Evolutionary conservation across 2,329 filamentous ascomycete species (phyloP), one percentile per base, ranked within the genome.

Genomic region (Davidsoniella eucalypti): DNA sequence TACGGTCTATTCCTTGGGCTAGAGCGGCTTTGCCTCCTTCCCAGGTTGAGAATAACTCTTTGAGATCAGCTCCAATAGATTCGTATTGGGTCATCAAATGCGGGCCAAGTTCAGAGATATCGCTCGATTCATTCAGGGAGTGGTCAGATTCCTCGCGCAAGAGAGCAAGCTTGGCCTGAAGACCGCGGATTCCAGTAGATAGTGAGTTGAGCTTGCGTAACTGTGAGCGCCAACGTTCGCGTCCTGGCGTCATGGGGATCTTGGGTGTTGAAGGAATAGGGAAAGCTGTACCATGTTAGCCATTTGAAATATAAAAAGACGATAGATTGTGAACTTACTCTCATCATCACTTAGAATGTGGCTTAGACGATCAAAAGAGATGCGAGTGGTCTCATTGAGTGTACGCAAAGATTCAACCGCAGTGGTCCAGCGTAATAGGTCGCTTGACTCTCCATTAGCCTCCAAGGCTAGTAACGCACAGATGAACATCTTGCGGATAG

Each of bases 161-260:
- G 6, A 98, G 72, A 54, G 93, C 87, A 68, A 98, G 79, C 64
- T 96, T 98, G 36, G 92, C 92, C 64, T 96, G 90, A 45, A 98
- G 72, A 9, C 86, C 85, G 25, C 88, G 81, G 54, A 96, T 94
- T 14, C 87, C 88, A 50, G 87, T 85, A 0, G 87, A 94, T 33
- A 98, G 72, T 1, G 84, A 84, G 59, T 85, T 87, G 40, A 98
- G 76, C 61, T 94, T 90, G 54, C 87, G 82, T 52, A 95, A 75
- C 62, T 94, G 90, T 50, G 83, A 81, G 51, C 88, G 82, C 70
- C 90, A 81, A 54, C 86, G 79, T 60, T 95, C 87, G 49, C 82
- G 81, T n/a, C 76, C 76, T 2, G 87, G 84, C 2, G 82, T 82
- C 23, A 82, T 59, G 47, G 75, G 75, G 47, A 69, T 59, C 60